Percentiles rank a stretch among this genome's conserved stretches.
phyloP scores from a whole-genome alignment of 2,329 filamentous ascomycete genomes.

The Penicillium brasilianum region DNA sequence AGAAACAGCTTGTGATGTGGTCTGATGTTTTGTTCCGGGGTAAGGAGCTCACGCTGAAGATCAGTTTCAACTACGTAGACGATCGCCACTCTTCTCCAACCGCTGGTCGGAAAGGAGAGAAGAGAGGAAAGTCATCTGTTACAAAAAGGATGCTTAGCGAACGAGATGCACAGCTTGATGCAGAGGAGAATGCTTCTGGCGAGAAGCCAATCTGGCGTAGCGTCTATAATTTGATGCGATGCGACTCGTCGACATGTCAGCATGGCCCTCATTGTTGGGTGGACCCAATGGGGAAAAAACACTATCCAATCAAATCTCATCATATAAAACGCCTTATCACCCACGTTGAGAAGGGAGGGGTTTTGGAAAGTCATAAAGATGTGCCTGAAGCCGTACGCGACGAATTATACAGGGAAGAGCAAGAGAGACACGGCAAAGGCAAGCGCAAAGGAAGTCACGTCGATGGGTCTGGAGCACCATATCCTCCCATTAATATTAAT shows the following conservation, averaged over 20 bases:
- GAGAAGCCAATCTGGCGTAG: no score
- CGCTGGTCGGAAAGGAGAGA: no score
- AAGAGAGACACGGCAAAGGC: slow-evolving; percentile 4
- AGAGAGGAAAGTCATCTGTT: no score
- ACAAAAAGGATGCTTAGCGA: no score
- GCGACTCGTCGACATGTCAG: no score
- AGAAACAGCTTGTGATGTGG: slow-evolving; percentile 18
- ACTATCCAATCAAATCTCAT: slow-evolving; percentile 15
- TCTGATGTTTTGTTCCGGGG: neutral
- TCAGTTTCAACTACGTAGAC: slow-evolving; percentile 1
- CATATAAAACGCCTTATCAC: slow-evolving; percentile 15
- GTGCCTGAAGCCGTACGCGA: slow-evolving; percentile 6
- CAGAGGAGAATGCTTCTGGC: no score
- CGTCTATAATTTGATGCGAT: no score
- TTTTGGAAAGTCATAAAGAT: slow-evolving; percentile 16
- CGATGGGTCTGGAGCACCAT: neutral
- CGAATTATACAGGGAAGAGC: slow-evolving; percentile 8
- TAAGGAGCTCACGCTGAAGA: slow-evolving; percentile 2
- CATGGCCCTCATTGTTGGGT: slow-evolving; percentile 14
- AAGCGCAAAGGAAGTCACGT: slow-evolving; percentile 7
- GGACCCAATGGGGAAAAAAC: slow-evolving; percentile 17
- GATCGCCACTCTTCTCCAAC: neutral
- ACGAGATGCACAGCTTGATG: no score
- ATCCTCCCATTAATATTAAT: slow-evolving; percentile 1
- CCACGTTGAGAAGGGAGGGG: slow-evolving; percentile 16